Evolutionary conservation across 352 stramenopile species (phyloP), one percentile per base, ranked within the genome.

Genomic region (Hyaloperonospora arabidopsidis): DNA sequence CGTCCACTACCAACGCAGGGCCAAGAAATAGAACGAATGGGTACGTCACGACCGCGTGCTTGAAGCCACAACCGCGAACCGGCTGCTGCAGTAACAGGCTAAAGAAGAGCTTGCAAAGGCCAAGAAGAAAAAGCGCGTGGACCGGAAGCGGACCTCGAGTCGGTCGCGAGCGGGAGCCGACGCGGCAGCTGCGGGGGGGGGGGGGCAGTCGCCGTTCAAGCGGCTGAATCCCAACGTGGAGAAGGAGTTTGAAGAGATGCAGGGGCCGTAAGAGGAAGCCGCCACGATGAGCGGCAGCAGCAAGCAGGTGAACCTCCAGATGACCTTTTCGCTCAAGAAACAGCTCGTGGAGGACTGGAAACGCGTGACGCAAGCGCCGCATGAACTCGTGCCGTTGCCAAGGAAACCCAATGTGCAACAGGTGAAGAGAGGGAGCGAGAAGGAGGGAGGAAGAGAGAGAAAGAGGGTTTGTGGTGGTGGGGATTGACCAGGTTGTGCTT

Each of bases 11-110:
- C 81, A 90, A 45, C 82, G 84, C 35, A 95, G 87, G 87, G 76
- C 88, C 68, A 94, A 89, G 63, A 93, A 94, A 36, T 96, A 86
- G 87, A 86, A 96, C 66, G 89, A 94, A 47, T 96, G 87, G 87
- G 84, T 95, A 22, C 54, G 71, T 5, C 54, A 83, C 40, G 67
- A 79, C 59, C 82, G 81, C 54, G 70, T 92, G 48, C 58, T 91
- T n/a, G 73, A 86, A 29, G 82, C 79, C 63, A 92, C 69, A 47
- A 46, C 70, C 0, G 67, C 65, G 18, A 87, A 79, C 39, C 78
- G 78, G 23, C 28, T 52, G 45, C 49, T 87, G 39, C 81, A 92
- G 63, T 56, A 76, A 52, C 60, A 86, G 38, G 63, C 65, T 22
- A 86, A 86, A 36, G 36, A 50, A 17, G 67, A 67, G 10, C 32